A percentile compares a stretch with the other conserved stretches of the same genome.
Evolutionary conservation across 2,329 filamentous ascomycete genomes (phyloP).

Genomic region (Botrytis squamosa): DNA sequence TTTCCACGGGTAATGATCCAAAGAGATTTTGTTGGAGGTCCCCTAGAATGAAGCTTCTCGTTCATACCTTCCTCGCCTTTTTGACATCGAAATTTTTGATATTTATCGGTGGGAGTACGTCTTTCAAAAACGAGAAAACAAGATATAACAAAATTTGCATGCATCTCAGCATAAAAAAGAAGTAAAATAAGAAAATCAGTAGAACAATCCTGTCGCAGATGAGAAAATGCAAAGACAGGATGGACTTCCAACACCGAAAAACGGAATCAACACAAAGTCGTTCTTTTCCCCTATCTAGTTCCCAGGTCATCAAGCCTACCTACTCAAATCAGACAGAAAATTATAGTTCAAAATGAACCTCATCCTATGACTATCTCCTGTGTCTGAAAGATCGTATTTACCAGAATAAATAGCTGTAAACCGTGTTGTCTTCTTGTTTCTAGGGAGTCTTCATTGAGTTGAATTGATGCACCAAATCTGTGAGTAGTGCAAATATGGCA

Average conservation of each 20-base stretch:
- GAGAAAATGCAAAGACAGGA: background rate
- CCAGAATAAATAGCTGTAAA: accelerated
- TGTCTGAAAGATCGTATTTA: background rate
- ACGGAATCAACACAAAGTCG: background rate
- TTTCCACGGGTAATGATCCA: accelerated
- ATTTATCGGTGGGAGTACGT: no score
- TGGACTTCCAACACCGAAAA: no score
- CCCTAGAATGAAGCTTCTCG: background rate
- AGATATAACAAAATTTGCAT: background rate
- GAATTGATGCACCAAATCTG: background rate
- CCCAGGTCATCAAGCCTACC: background rate
- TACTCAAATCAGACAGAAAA: background rate
- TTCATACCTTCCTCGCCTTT: background rate
- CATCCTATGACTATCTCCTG: background rate
- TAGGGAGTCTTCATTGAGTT: background rate
- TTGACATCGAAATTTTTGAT: no score
- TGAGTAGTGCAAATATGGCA: background rate
- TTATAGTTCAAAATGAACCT: background rate
- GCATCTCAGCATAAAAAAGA: accelerated
- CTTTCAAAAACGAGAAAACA: no score
- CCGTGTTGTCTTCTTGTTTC: background rate
- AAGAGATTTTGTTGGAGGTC: background rate
- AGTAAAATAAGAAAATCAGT: accelerated
- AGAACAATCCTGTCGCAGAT: background rate
- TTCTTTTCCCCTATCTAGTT: background rate